Base-by-base conservation (phyloP, 2,329 filamentous ascomycete genomes). In the Penicillium concentricum region DNA sequence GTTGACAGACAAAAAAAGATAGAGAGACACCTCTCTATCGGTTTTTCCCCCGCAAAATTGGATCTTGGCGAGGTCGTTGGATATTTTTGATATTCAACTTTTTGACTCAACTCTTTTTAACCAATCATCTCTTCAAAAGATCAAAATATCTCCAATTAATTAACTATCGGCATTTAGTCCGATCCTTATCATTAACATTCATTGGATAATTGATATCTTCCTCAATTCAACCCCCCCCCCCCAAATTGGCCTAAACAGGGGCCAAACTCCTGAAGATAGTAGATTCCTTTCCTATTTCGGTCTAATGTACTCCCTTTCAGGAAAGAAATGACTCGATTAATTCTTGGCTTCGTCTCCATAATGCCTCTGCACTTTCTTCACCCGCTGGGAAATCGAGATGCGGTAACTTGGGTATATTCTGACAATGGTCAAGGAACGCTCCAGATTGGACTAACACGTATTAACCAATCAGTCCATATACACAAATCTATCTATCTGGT, bases 301-400 rank as follows among this genome's bases (percentile, higher is more conserved):
- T 3, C 24, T 38, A 30, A 24, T 10, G 1, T 24, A 13, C 28
- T 10, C 26, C 34, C 3, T 8, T 34, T 53, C 15, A 51, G 20
- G 38, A 42, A 37, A 58, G 35, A 49, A 58, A 54, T 20, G 39
- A 12, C 10, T 64, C 63, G 8, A 71, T 58, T 34, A 73, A 55
- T 37, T 65, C 51, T 55, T 73, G 66, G 50, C 72, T 74, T 30
- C 67, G 48, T 37, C 51, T 60, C 73, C 72, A 74, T 47, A 74
- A 54, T 34, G 57, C 61, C 41, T 63, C 61, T 7, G 70, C 71
- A 44, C 63, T 68, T 32, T 64, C 58, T 49, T 64, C 56, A 5
- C 62, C 66, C 4, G 56, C 60, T 3, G 71, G 69, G 41, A 72
- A 70, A 24, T 70, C 67, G 5, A 66, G 59, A 24, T 61, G 46